These are phyloP conservation scores for Calonectria montana DNA, from an alignment of 2,329 filamentous ascomycete genomes.

Conservation along the genomic window DNA sequence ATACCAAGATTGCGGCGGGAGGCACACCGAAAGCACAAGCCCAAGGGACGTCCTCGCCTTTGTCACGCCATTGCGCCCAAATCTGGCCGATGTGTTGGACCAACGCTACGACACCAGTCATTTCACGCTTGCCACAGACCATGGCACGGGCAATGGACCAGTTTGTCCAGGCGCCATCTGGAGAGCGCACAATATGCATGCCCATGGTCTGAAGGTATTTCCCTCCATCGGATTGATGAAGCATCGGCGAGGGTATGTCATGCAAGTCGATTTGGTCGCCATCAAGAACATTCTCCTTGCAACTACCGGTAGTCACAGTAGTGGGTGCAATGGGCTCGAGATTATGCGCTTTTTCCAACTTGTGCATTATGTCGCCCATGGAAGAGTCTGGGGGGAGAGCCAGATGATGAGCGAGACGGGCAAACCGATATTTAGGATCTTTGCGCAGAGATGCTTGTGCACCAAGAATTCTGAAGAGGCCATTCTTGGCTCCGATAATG, in stretches of 20 bases:
- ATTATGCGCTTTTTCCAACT: constrained; percentile 53
- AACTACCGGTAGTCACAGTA: constrained; percentile 38
- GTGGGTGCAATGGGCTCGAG: constrained; percentile 48
- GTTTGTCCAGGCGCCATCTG: constrained; percentile 59
- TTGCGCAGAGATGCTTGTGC: constrained; percentile 52
- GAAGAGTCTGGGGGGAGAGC: constrained; percentile 45
- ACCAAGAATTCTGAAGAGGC: constrained; percentile 58
- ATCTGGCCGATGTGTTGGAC: constrained; percentile 61
- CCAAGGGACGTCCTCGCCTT: constrained; percentile 59
- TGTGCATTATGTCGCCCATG: constrained; percentile 51
- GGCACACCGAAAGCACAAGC: constrained; percentile 61
- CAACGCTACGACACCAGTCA: constrained; percentile 54
- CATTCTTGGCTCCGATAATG: constrained; percentile 55
- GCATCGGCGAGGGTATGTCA: constrained; percentile 53
- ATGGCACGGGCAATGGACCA: constrained; percentile 59
- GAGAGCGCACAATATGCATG: constrained; percentile 58
- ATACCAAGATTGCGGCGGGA: constrained; percentile 59
- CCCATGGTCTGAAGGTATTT: constrained; percentile 64
- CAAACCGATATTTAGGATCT: constrained; percentile 52
- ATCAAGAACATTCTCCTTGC: constrained; percentile 20
- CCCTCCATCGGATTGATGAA: constrained; percentile 59
- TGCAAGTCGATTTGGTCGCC: constrained; percentile 41
- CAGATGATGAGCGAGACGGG: constrained; percentile 55
- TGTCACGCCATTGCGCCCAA: constrained; percentile 57
- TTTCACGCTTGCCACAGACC: constrained; percentile 55